Percentiles rank a stretch among this genome's conserved stretches.
Evolutionary conservation across 164 flowering plant genomes (phyloP).

Genomic region (Tinospora cordifolia): DNA sequence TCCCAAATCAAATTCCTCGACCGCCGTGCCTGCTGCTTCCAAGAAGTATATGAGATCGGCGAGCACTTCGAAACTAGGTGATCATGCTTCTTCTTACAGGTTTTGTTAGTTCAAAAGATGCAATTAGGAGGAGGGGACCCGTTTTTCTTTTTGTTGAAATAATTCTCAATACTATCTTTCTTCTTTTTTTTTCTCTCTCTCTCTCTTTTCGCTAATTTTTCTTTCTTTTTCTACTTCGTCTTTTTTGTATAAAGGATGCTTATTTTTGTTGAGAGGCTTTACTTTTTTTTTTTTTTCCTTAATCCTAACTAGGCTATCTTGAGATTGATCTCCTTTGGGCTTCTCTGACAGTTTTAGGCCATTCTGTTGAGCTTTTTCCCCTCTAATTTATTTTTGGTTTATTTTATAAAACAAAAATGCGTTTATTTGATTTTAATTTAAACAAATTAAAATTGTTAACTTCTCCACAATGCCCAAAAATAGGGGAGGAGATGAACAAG

Average conservation of each 20-base stretch:
- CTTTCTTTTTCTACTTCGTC: not conserved
- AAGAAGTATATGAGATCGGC: slow-evolving; percentile 54
- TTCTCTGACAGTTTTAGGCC: not conserved
- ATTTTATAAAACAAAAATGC: no score
- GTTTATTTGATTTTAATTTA: no score
- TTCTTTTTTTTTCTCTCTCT: not conserved
- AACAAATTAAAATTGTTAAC: no score
- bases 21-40: slow-evolving; percentile 27
- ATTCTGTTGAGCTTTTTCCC: no score
- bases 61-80: slow-evolving; percentile 25
- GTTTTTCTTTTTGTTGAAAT: slow-evolving; percentile 3
- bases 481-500: no score
- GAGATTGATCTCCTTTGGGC: slow-evolving; percentile 10
- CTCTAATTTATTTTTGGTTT: no score
- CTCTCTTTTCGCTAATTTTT: not conserved
- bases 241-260: slow-evolving; percentile 16
- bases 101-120: slow-evolving; percentile 6
- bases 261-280: slow-evolving; percentile 19
- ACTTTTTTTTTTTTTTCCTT: not conserved
- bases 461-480: no score
- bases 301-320: not conserved
- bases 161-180: not conserved
- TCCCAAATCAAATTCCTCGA: slow-evolving; percentile 20
- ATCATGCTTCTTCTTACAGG: not conserved
- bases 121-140: not conserved